Evolutionary conservation across 225 moss, liverwort and hornwort genomes (phyloP), one percentile per base, ranked within the genome.

Genomic region (Bryoerythrophyllum caledonicum): DNA sequence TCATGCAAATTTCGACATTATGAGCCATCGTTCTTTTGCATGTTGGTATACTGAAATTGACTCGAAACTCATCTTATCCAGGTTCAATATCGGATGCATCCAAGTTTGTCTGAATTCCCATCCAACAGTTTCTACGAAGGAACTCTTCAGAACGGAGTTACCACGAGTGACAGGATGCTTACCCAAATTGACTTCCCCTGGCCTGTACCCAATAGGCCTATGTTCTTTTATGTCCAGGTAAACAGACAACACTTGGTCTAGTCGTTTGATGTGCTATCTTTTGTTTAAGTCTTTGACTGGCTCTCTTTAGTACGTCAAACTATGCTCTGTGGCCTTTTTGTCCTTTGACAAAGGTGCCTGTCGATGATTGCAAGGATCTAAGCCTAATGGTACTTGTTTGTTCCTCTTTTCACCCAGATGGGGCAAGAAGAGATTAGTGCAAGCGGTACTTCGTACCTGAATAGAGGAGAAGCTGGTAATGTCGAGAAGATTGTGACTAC

Each of bases 31-130:
- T 53, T n/a, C 60, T 34, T 79, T 71, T 57, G 55, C 35, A 41
- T 13, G 52, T n/a, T 76, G 25, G 32, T 9, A 48, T 68, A 32
- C 12, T 59, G 37, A 68, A 40, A 26, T 55, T 63, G 40, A 65
- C 43, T 28, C 32, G 41, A 46, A 43, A 2, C 62, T 76, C 54
- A 63, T 59, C 20, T 67, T 83, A 24, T 74, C n/a, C 79, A 99
- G 97, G 97, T 99, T 80, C 97, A 99, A 82, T 99, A 99, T 91
- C 91, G 97, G 16, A 99, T 99, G 97, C 97, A 99, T 88, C 97
- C 97, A 69, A 91, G 94, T 73, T 82, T 99, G 60, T 99, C 97
- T 14, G 97, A 99, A 88, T 99, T 99, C 37, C 97, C 97, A 52
- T 99, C 97, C 15, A 99, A 99, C 76, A 94, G 88, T 66, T 99